A percentile compares a stretch with the other conserved stretches of the same genome.
phyloP scores from a whole-genome alignment of 345 rosid genomes.

The Eucalyptus cloeziana region DNA sequence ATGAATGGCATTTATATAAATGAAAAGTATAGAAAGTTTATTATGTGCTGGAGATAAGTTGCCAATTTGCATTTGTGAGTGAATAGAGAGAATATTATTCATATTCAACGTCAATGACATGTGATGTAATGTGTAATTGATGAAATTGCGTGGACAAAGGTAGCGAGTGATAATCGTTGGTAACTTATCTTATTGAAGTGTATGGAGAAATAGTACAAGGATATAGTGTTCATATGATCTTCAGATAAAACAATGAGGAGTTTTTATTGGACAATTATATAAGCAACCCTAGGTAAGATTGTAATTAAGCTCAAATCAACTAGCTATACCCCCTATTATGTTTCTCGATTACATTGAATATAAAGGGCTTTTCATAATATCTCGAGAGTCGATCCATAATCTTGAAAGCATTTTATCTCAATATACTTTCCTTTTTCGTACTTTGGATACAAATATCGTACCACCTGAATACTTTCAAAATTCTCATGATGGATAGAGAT shows the following conservation, averaged over 20 bases:
- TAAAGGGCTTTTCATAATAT: background rate
- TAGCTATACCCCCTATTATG: background rate
- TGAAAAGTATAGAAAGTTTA: too few species aligned
- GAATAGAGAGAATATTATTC: background rate
- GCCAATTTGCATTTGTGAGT: background rate
- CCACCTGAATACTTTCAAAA: background rate
- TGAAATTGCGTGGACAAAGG: background rate
- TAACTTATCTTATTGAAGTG: background rate
- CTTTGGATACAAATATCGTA: fast-evolving
- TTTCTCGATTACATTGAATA: background rate
- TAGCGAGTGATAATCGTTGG: fast-evolving
- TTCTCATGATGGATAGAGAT: background rate
- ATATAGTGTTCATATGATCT: background rate
- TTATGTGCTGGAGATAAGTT: background rate
- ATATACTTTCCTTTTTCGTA: too few species aligned
- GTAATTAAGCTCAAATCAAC: background rate
- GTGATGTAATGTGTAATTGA: background rate
- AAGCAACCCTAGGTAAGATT: background rate
- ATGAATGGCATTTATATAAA: too few species aligned
- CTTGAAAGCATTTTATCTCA: too few species aligned
- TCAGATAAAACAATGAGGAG: background rate
- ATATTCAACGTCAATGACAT: background rate
- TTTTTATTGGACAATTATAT: too few species aligned
- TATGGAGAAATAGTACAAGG: background rate
- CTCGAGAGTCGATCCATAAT: fast-evolving